Evolutionary conservation across 1,139 yeast species (phyloP), one percentile per base, ranked within the genome.

Genomic region (Pichia sp.): DNA sequence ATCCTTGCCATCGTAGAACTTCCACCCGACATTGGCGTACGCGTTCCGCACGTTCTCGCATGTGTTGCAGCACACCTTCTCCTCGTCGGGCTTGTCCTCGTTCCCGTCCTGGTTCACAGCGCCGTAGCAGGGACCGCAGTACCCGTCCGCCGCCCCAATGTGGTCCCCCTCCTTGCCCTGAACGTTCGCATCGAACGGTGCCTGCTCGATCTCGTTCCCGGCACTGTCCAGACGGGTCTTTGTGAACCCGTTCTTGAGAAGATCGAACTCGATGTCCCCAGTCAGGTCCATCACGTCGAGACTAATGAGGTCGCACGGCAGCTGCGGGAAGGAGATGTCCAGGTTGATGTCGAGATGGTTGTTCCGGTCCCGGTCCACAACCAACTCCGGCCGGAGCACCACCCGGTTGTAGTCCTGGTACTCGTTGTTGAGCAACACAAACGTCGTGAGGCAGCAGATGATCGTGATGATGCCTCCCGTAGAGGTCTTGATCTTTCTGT

Each of bases 121-220:
- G 1, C 97, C 97, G 69, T 90, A 92, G 72, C 99, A 93, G 0
- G 95, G 79, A 1, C 97, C 98, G 76, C 97, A 91, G 67, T 80
- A 80, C 17, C 73, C 60, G 34, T 66, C 62, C 14, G 55, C 41
- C 14, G 48, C 44, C 14, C 59, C 60, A 7, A 34, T n/a, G 20
- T 60, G 58, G 31, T 66, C 60, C 17, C 58, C 59, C 30, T 66
- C 61, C 47, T 62, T 60, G n/a, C 62, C 57, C 14, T 63, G 67
- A 38, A 51, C 61, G 58, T 66, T 69, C 38, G 64, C 67, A 45
- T 55, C 64, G 50, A 69, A 75, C 50, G 69, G 70, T 58, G 66
- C 61, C 47, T 58, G 66, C 34, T 67, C 73, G 52, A 81, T 67
- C 53, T 70, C 74, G 17, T 67, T 60, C 20, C 87, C 86, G 29